These are phyloP conservation scores for Candida yuanshanica DNA, from an alignment of 805 yeast genomes.

Conservation along the genomic window DNA sequence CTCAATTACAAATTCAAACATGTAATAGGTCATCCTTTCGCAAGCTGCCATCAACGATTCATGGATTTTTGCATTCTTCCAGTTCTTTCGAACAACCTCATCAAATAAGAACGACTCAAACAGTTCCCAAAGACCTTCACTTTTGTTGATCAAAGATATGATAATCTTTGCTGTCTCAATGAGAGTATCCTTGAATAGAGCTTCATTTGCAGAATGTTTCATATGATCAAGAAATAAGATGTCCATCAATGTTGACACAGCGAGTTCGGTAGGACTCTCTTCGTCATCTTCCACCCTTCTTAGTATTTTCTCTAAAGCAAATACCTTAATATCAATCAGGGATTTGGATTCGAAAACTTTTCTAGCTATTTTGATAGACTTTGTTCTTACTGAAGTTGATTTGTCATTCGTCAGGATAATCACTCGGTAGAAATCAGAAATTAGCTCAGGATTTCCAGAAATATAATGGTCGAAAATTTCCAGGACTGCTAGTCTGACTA, in stretches of 20 bases:
- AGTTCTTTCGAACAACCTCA: conserved; percentile 31
- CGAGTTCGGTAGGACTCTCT: conserved; percentile 39
- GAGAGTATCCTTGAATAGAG: conserved; percentile 4
- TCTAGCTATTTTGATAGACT: conserved; percentile 48
- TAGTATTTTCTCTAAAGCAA: conserved; percentile 47
- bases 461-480: conserved; percentile 55
- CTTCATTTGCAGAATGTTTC: not conserved
- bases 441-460: conserved; percentile 35
- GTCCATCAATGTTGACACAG: conserved; percentile 32
- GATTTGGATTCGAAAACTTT: conserved; percentile 37
- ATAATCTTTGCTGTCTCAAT: conserved; percentile 23
- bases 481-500: conserved; percentile 71
- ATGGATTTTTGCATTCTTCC: conserved; percentile 15
- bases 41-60: conserved; percentile 19
- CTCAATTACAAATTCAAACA: conserved; percentile 33
- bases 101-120: conserved; percentile 45
- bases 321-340: conserved; percentile 28
- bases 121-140: conserved; percentile 35
- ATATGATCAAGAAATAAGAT: conserved; percentile 29
- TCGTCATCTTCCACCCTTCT: conserved; percentile 68
- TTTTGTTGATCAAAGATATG: conserved; percentile 31
- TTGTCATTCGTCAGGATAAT: conserved; percentile 40
- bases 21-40: conserved; percentile 27
- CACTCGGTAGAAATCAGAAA: conserved; percentile 42
- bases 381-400: conserved; percentile 59